Percentiles rank a stretch among this genome's conserved stretches.
phyloP scores from a whole-genome alignment of 2,329 filamentous ascomycete species.

The Cladophialophora bantiana region DNA sequence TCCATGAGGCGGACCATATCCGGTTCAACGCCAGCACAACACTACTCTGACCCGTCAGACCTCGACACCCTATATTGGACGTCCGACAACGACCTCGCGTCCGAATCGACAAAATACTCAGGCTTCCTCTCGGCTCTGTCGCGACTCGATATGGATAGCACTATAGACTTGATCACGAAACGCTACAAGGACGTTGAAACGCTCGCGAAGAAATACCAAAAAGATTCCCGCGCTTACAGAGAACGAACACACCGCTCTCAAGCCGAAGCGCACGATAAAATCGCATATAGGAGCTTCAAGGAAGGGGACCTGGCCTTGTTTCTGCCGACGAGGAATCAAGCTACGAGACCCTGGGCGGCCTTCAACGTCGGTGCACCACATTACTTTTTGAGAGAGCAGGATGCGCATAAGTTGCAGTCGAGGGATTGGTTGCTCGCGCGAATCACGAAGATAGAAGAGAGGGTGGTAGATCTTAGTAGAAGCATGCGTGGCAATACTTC shows the following conservation, averaged over 20 bases:
- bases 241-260: conserved; percentile 83
- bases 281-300: conserved; percentile 94
- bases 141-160: conserved; percentile 81
- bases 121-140: conserved; percentile 76
- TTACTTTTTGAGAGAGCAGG: conserved; percentile 94
- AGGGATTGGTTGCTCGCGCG: conserved; percentile 97
- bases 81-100: conserved; percentile 68
- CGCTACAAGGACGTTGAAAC: conserved; percentile 93
- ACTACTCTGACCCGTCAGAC: conserved; percentile 68
- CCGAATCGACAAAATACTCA: conserved; percentile 76
- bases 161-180: conserved; percentile 84
- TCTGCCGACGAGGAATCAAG: conserved; percentile 91
- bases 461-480: conserved; percentile 89
- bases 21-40: conserved; percentile 61
- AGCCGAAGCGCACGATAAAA: conserved; percentile 91
- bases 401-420: conserved; percentile 80
- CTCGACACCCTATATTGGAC: conserved; percentile 84
- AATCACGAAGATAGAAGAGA: conserved; percentile 88
- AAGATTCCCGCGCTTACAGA: conserved; percentile 83
- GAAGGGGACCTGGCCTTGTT: conserved; percentile 95
- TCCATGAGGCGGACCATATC: conserved; percentile 55
- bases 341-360: conserved; percentile 93
- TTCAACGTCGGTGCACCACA: conserved; percentile 98
- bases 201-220: conserved; percentile 90
- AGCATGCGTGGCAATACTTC: conserved; percentile 58